Evolutionary conservation across 75 land plant genomes (phyloP).

Genomic region (Chamaecyparis obtusa): DNA sequence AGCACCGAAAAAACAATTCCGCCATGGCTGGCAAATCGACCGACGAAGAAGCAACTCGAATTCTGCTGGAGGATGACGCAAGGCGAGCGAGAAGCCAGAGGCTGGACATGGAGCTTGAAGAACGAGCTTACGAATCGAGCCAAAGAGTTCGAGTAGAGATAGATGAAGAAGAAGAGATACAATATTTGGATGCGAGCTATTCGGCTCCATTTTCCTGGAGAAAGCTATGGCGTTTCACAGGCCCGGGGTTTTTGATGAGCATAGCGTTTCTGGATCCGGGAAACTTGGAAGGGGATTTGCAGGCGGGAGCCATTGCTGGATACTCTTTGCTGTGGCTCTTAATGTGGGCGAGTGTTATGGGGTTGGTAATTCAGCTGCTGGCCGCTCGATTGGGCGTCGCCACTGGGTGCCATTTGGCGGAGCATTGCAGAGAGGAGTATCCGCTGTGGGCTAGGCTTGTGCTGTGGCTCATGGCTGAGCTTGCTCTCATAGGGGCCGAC

Average conservation of each 20-base stretch:
- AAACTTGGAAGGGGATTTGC: conserved; percentile 36
- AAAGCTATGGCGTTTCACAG: conserved; percentile 56
- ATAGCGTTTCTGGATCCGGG: conserved; percentile 39
- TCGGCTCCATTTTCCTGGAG: conserved; percentile 41
- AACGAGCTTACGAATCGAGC: conserved; percentile 20
- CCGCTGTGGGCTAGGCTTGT: conserved; percentile 56
- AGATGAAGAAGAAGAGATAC: not conserved
- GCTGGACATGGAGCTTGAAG: conserved; percentile 2
- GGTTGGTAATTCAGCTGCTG: conserved; percentile 72
- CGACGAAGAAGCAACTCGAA: not conserved
- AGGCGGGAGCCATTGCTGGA: conserved; percentile 71
- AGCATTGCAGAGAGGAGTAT: conserved; percentile 83
- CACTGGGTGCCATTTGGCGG: conserved; percentile 86
- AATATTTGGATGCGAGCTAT: not conserved
- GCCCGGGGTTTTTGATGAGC: conserved; percentile 46
- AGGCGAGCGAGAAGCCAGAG: not conserved
- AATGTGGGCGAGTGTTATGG: conserved; percentile 83
- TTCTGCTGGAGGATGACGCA: not conserved
- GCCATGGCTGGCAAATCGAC: not conserved
- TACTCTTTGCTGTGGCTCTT: conserved; percentile 84
- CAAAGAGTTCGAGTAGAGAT: conserved; percentile 17
- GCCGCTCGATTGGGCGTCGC: conserved; percentile 90
- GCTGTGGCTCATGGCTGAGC: conserved; percentile 89
- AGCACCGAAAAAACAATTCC: not conserved
- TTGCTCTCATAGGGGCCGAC: conserved; percentile 89